phyloP scores from a whole-genome alignment of 176 grass and related monocot genomes.

The Oryza coarctata region DNA sequence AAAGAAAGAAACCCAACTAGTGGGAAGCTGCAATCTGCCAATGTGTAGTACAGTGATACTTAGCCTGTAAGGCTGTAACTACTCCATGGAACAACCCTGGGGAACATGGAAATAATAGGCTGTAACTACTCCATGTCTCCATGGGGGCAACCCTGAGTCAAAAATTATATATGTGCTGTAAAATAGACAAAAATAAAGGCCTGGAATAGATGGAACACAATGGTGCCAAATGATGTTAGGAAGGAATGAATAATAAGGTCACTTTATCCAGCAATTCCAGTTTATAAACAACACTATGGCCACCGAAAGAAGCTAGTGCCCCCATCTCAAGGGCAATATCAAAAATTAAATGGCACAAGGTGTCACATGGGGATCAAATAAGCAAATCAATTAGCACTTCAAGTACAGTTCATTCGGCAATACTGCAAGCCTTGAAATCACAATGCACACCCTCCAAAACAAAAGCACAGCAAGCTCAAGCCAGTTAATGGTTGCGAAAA shows the following conservation, averaged over 20 bases:
- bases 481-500: not conserved
- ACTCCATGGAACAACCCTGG: constrained; percentile 2
- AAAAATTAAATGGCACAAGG: constrained; percentile 16
- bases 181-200: not conserved
- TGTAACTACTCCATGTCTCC: not conserved
- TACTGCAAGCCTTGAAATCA: constrained; percentile 20
- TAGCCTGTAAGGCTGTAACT: constrained; percentile 37
- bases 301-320: constrained; percentile 34
- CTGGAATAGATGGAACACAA: not conserved
- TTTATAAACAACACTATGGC: not conserved
- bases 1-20: not conserved
- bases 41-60: not conserved
- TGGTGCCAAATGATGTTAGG: not conserved
- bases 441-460: not conserved
- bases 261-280: constrained; percentile 14
- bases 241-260: not conserved
- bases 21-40: no score
- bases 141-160: not conserved
- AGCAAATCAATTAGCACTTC: not conserved
- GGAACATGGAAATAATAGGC: not conserved
- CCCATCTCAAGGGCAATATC: constrained; percentile 1
- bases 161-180: not conserved
- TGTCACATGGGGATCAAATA: constrained; percentile 40
- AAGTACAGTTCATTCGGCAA: constrained; percentile 2
- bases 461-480: not conserved